Conservation (phyloP, 2,329 filamentous ascomycete species). For the Incumbomyces delicatus region DNA sequence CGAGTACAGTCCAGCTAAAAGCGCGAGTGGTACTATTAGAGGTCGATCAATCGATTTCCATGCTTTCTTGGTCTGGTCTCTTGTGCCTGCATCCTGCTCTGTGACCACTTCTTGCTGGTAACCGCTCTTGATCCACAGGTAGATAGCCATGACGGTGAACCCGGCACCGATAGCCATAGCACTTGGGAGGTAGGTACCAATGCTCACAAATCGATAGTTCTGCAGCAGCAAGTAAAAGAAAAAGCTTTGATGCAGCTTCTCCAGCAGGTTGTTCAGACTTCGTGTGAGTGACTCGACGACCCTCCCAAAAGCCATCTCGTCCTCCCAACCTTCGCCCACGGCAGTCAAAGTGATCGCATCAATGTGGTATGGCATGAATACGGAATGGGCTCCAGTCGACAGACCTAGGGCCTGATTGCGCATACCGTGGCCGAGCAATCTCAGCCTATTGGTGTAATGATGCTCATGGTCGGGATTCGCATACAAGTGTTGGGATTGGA, state of each 20-base stretch:
- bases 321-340: constrained; percentile 85
- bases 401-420: constrained; percentile 81
- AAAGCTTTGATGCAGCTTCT: constrained; percentile 96
- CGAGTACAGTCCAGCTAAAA: constrained; percentile 65
- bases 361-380: constrained; percentile 95
- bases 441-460: constrained; percentile 68
- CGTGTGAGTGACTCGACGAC: constrained; percentile 84
- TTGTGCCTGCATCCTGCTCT: constrained; percentile 25
- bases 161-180: constrained; percentile 95
- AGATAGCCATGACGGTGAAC: constrained; percentile 91
- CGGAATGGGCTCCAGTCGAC: constrained; percentile 82
- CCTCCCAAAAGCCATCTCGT: constrained; percentile 90
- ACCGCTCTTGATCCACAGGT: constrained; percentile 86
- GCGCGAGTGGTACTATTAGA: constrained; percentile 47
- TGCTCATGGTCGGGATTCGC: constrained; percentile 49
- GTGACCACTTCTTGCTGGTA: constrained; percentile 30
- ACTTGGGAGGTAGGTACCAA: constrained; percentile 90
- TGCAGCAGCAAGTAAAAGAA: constrained; percentile 98
- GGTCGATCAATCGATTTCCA: constrained; percentile 29
- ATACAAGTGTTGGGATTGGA: constrained; percentile 68
- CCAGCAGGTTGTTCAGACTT: constrained; percentile 89
- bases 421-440: constrained; percentile 88
- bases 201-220: constrained; percentile 86
- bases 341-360: constrained; percentile 91
- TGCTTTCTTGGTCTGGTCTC: constrained; percentile 8